phyloP scores from a whole-genome alignment of 148 eudicot species.

The Rhododendron mucronatum region DNA sequence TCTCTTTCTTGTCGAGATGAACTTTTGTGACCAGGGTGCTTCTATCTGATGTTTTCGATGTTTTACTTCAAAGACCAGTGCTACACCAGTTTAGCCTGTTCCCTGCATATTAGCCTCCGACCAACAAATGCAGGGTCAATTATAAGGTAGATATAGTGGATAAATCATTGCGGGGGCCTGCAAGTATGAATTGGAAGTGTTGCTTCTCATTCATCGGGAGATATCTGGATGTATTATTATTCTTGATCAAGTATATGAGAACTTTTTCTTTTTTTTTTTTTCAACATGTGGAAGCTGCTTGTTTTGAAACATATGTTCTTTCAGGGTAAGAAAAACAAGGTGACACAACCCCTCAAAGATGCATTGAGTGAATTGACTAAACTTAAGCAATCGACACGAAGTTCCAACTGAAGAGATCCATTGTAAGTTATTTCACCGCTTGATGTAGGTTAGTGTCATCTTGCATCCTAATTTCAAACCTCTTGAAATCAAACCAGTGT shows the following conservation, averaged over 20 bases:
- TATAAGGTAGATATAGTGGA: background rate
- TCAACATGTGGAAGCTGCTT: constrained; percentile 3
- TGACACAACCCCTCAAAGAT: constrained; percentile 49
- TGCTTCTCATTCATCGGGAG: background rate
- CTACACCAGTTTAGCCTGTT: constrained; percentile 3
- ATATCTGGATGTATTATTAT: background rate
- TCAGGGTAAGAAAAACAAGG: constrained; percentile 50
- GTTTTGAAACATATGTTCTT: background rate
- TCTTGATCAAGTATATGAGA: background rate
- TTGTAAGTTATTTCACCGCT: constrained; percentile 6
- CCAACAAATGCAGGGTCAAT: background rate
- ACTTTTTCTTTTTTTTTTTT: background rate
- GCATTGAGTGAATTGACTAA: constrained; percentile 44
- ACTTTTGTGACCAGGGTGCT: background rate
- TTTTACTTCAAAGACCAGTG: background rate
- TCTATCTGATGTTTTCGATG: background rate
- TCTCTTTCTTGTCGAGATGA: background rate
- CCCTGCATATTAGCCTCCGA: background rate
- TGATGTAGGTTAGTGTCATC: background rate
- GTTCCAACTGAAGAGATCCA: background rate
- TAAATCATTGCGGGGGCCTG: background rate
- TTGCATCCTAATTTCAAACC: background rate
- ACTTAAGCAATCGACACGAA: constrained; percentile 33
- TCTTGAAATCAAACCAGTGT: background rate
- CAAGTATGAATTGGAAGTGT: background rate